Percentiles rank a stretch among this genome's conserved stretches.
phyloP scores from a whole-genome alignment of 1,284 basidiomycete genomes.

The Ganoderma lingzhi region DNA sequence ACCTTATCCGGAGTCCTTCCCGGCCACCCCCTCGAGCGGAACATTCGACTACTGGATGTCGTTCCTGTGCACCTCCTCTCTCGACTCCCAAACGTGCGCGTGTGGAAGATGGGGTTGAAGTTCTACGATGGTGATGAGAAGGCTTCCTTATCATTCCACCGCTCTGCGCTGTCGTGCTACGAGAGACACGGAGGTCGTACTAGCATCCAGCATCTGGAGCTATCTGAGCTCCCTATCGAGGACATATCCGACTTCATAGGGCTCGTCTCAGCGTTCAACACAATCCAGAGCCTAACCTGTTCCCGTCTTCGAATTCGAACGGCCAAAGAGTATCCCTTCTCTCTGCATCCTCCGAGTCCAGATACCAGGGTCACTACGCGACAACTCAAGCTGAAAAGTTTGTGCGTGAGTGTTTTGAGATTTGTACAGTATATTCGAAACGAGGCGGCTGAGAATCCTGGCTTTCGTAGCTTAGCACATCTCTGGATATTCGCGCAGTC shows the following conservation, averaged over 20 bases:
- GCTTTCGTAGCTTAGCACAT: not conserved
- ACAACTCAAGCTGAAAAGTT: not conserved
- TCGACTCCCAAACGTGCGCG: not conserved
- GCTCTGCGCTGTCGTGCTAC: conserved; percentile 1
- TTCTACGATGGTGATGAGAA: not conserved
- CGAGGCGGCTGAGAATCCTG: not conserved
- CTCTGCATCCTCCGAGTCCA: not conserved
- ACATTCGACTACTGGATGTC: not conserved
- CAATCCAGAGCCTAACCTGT: not conserved
- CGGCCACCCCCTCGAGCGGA: not conserved
- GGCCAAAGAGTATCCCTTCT: not conserved
- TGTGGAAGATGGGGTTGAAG: not conserved
- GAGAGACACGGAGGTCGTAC: not conserved
- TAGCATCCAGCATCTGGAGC: not conserved
- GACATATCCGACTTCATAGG: not conserved
- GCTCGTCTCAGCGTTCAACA: not conserved
- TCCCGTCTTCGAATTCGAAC: not conserved
- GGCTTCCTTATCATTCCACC: not conserved
- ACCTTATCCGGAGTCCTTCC: not conserved
- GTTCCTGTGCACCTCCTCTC: not conserved
- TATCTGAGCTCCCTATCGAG: not conserved
- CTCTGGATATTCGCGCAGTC: not conserved
- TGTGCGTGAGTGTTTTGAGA: not conserved
- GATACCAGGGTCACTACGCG: no score
- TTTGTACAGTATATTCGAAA: not conserved